phyloP scores from a whole-genome alignment of 1,284 basidiomycete species.

The Inonotus obliquus region DNA sequence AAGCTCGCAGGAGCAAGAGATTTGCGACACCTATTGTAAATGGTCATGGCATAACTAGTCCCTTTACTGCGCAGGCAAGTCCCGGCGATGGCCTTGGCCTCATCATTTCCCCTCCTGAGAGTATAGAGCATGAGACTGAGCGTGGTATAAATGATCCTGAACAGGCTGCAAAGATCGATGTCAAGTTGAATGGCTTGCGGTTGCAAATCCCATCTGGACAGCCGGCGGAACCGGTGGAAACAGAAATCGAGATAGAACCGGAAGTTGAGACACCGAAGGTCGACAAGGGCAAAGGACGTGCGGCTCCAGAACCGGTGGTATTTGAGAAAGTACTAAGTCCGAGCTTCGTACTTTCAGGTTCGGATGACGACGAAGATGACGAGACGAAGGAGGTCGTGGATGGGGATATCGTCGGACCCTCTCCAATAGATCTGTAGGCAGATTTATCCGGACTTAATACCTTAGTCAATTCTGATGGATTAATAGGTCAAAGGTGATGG shows the following conservation, averaged over 20 bases:
- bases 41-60: not conserved
- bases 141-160: not conserved
- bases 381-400: constrained; percentile 39
- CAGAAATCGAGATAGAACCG: constrained; percentile 30
- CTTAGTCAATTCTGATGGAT: not conserved
- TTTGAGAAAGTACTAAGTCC: constrained; percentile 65
- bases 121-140: constrained; percentile 7
- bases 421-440: constrained; percentile 59
- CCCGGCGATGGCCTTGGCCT: not conserved
- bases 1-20: constrained; percentile 19
- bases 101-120: not conserved
- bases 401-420: constrained; percentile 34
- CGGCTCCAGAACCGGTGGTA: constrained; percentile 60
- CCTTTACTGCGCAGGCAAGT: constrained; percentile 5
- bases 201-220: constrained; percentile 14
- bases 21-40: not conserved
- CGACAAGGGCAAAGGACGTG: constrained; percentile 72
- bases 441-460: not conserved
- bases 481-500: constrained; percentile 66
- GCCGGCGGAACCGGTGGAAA: constrained; percentile 25
- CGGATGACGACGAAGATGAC: constrained; percentile 55
- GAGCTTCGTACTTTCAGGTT: constrained; percentile 55
- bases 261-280: constrained; percentile 55
- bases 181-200: constrained; percentile 10
- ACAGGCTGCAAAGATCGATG: constrained; percentile 12